Evolutionary conservation across 257 asterid species (phyloP).

Genomic region (Fraxinus pennsylvanica): DNA sequence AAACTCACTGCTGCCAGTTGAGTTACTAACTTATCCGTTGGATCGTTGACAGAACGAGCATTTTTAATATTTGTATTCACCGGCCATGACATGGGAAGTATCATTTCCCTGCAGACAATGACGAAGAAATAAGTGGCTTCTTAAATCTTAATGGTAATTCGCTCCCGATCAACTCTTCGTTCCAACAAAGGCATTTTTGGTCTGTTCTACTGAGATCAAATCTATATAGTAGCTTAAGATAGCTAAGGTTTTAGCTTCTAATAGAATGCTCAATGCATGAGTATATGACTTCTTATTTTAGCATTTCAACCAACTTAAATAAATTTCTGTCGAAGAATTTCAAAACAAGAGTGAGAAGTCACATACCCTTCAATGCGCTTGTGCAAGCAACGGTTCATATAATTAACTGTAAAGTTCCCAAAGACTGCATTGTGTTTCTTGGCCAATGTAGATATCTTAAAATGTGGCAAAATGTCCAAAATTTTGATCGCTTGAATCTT

Average conservation of each 20-base stretch:
- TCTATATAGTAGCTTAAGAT: too few relatives aligned
- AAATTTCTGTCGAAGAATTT: neutral
- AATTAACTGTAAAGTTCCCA: constrained; percentile 34
- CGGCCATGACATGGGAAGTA: constrained; percentile 40
- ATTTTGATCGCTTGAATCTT: constrained; percentile 43
- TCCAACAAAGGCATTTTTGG: too few relatives aligned
- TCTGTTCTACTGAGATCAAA: too few relatives aligned
- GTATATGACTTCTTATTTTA: too few relatives aligned
- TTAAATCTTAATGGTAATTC: too few relatives aligned
- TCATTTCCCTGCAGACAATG: constrained; percentile 25
- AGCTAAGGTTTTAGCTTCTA: too few relatives aligned
- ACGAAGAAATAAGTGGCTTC: neutral
- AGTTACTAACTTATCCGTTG: neutral
- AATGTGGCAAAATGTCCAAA: constrained; percentile 40
- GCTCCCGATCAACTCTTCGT: too few relatives aligned
- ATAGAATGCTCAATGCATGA: too few relatives aligned
- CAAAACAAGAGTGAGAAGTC: neutral
- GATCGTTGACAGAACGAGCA: neutral
- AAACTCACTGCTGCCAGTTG: neutral
- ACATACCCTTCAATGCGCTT: constrained; percentile 35
- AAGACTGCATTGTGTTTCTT: constrained; percentile 15
- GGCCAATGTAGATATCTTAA: constrained; percentile 32
- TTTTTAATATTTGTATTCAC: neutral
- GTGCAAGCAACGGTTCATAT: constrained; percentile 30
- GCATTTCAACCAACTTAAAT: neutral